A percentile compares a stretch with the other conserved stretches of the same genome.
Conservation (phyloP, 2,329 filamentous ascomycete species). For the Colletotrichum sp. region DNA sequence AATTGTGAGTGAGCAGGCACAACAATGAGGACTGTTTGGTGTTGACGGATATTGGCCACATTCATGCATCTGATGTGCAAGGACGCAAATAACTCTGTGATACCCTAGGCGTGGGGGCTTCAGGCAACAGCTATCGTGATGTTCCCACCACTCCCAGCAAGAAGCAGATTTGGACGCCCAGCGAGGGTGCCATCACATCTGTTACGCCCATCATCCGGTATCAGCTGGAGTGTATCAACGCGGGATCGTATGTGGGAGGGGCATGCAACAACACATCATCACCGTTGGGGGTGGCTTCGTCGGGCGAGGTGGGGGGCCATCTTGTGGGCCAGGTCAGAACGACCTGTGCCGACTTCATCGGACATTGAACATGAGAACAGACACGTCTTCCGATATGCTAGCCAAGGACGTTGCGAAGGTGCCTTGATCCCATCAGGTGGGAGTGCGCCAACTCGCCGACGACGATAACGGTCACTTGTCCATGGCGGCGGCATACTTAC, state of each 20-base stretch:
- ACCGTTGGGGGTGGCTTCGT: neutral
- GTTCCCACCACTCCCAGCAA: no score
- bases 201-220: no score
- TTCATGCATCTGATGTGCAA: no score
- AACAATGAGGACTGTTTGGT: neutral
- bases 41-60: neutral
- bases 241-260: no score
- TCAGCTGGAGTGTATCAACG: no score
- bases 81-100: no score
- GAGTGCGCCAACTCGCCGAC: neutral
- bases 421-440: neutral
- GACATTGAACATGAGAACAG: neutral
- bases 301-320: neutral
- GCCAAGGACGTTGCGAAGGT: neutral
- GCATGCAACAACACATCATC: neutral
- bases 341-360: neutral
- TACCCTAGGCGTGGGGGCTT: no score
- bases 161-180: fast-evolving
- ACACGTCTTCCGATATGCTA: neutral
- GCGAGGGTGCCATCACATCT: no score
- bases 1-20: neutral
- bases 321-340: neutral
- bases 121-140: no score
- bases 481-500: neutral
- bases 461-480: neutral